Conservation (phyloP, 768 basidiomycete genomes). For the Amylocystis lapponica region DNA sequence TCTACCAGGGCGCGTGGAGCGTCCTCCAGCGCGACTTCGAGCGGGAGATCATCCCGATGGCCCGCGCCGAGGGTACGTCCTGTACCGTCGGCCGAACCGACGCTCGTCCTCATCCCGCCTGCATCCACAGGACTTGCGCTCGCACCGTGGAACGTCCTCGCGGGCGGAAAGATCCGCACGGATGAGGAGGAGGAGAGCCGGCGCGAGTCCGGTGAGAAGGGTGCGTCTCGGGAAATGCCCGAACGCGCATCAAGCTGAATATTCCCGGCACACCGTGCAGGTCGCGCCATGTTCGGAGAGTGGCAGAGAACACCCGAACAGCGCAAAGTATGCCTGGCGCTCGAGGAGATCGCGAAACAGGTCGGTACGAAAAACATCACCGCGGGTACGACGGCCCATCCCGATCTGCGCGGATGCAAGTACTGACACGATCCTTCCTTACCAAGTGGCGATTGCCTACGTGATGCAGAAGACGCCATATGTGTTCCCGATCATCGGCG, state of each 20-base stretch:
- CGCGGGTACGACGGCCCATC: slow-evolving; percentile 6
- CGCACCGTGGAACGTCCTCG: slow-evolving; percentile 37
- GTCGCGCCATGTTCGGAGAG: slow-evolving; percentile 26
- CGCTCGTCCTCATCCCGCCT: not conserved
- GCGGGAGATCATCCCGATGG: slow-evolving; percentile 33
- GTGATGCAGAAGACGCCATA: slow-evolving; percentile 24
- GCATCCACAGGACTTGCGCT: slow-evolving; percentile 21
- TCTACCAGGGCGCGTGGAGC: slow-evolving; percentile 33
- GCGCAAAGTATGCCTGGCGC: slow-evolving; percentile 32
- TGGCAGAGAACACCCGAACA: slow-evolving; percentile 45
- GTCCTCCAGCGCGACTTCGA: slow-evolving; percentile 31
- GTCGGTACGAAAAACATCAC: slow-evolving; percentile 27
- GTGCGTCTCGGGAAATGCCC: slow-evolving; percentile 21
- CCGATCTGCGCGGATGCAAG: not conserved
- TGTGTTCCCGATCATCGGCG: slow-evolving; percentile 16
- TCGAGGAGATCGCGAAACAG: slow-evolving; percentile 46
- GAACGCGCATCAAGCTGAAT: slow-evolving; percentile 15
- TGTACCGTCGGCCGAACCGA: slow-evolving; percentile 14
- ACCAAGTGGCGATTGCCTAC: slow-evolving; percentile 20
- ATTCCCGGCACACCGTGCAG: slow-evolving; percentile 33
- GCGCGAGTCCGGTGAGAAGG: slow-evolving; percentile 26
- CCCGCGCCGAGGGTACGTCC: slow-evolving; percentile 19
- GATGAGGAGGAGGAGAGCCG: slow-evolving; percentile 29
- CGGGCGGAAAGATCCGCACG: slow-evolving; percentile 33
- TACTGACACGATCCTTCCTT: not conserved